phyloP scores from a whole-genome alignment of 805 yeast species.

The Grigorovia humatica region DNA sequence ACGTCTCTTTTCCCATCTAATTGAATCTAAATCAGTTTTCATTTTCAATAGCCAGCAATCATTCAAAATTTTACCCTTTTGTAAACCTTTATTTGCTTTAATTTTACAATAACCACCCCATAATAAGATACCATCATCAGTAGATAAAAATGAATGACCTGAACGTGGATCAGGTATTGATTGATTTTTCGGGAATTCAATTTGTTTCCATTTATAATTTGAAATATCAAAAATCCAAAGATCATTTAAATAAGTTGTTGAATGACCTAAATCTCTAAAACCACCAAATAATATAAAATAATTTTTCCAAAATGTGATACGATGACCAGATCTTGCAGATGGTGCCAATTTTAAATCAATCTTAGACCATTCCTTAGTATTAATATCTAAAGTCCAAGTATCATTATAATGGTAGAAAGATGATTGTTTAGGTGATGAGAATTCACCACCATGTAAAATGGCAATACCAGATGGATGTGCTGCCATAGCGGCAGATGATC shows the following conservation, averaged over 20 bases:
- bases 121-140: slow-evolving; percentile 67
- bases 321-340: slow-evolving; percentile 81
- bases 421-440: slow-evolving; percentile 89
- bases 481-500: slow-evolving; percentile 90
- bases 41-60: slow-evolving; percentile 84
- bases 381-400: slow-evolving; percentile 85
- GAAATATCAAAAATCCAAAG: slow-evolving; percentile 89
- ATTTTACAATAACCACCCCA: slow-evolving; percentile 89
- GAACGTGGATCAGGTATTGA: slow-evolving; percentile 83
- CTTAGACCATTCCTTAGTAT: slow-evolving; percentile 81
- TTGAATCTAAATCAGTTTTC: slow-evolving; percentile 63
- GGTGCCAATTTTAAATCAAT: slow-evolving; percentile 58
- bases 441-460: slow-evolving; percentile 90
- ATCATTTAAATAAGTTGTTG: slow-evolving; percentile 76
- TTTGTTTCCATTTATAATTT: slow-evolving; percentile 82
- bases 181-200: slow-evolving; percentile 75
- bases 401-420: slow-evolving; percentile 95
- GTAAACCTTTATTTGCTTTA: slow-evolving; percentile 67
- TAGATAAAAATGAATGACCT: slow-evolving; percentile 79
- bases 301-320: slow-evolving; percentile 88
- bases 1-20: slow-evolving; percentile 82
- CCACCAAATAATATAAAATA: slow-evolving; percentile 83
- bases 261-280: slow-evolving; percentile 77
- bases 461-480: slow-evolving; percentile 85
- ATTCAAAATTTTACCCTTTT: slow-evolving; percentile 78